These are phyloP conservation scores for Megacollybia platyphylla DNA, from an alignment of 1,284 basidiomycete genomes.

Conservation along the genomic window DNA sequence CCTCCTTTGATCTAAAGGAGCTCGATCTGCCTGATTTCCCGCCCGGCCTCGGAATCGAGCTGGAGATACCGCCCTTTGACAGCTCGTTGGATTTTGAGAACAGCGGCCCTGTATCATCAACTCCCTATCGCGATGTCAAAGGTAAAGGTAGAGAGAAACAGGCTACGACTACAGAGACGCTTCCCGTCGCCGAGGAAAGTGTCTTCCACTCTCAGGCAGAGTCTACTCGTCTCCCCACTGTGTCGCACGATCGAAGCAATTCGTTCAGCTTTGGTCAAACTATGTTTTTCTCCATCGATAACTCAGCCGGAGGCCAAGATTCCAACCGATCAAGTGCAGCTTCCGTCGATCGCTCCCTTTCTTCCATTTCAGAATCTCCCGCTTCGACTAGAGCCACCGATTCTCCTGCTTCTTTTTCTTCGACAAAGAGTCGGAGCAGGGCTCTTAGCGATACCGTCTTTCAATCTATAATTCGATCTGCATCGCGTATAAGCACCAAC, in stretches of 20 bases:
- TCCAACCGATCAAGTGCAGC: conserved; percentile 10
- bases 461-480: conserved; percentile 32
- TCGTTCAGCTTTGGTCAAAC: conserved; percentile 54
- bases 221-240: conserved; percentile 17
- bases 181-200: conserved; percentile 3
- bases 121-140: conserved; percentile 19
- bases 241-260: conserved; percentile 34
- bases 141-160: conserved; percentile 13
- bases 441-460: conserved; percentile 52
- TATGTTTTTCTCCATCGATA: conserved; percentile 34
- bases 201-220: conserved; percentile 19
- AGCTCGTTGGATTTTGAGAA: conserved; percentile 20
- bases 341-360: background rate
- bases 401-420: conserved; percentile 14
- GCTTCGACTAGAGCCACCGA: conserved; percentile 12
- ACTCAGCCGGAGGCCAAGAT: conserved; percentile 9
- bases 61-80: conserved; percentile 28
- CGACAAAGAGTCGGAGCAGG: conserved; percentile 30
- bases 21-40: conserved; percentile 34
- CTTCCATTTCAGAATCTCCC: background rate
- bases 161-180: background rate
- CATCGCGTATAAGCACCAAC: conserved; percentile 6
- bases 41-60: conserved; percentile 24
- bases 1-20: conserved; percentile 10
- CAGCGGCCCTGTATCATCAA: conserved; percentile 15